Evolutionary conservation across 1,139 yeast genomes (phyloP).

Genomic region (Magnusiomyces sp.): DNA sequence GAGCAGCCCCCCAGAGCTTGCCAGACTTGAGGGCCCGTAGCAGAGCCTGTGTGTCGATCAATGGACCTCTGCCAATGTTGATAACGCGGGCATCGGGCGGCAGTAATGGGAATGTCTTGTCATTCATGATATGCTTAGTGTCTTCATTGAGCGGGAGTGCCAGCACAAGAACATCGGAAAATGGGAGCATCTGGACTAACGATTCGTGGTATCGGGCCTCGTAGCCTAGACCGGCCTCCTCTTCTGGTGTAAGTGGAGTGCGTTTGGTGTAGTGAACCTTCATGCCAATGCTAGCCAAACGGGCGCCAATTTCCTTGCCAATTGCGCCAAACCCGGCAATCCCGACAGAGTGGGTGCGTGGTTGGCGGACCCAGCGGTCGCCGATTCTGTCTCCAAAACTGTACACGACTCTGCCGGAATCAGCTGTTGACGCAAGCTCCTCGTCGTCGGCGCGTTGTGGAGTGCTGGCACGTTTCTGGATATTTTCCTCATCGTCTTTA

Average conservation of each 20-base stretch:
- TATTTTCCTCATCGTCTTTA: slow-evolving; percentile 23
- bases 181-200: slow-evolving; percentile 34
- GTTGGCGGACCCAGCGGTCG: slow-evolving; percentile 35
- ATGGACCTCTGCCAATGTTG: slow-evolving; percentile 72
- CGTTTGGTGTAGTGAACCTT: slow-evolving; percentile 56
- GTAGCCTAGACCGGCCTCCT: slow-evolving; percentile 29
- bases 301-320: slow-evolving; percentile 55
- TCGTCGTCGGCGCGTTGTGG: slow-evolving; percentile 14
- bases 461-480: too few relatives aligned
- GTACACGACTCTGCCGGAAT: slow-evolving; percentile 2
- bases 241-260: slow-evolving; percentile 36
- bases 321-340: slow-evolving; percentile 75
- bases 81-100: slow-evolving; percentile 56
- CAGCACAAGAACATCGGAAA: slow-evolving; percentile 51
- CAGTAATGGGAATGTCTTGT: slow-evolving; percentile 37
- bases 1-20: slow-evolving; percentile 44
- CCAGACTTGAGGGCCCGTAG: slow-evolving; percentile 57
- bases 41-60: slow-evolving; percentile 59
- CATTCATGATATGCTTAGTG: slow-evolving; percentile 50
- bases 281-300: slow-evolving; percentile 58
- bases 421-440: slow-evolving; percentile 19
- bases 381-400: slow-evolving; percentile 41
- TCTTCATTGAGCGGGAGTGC: slow-evolving; percentile 60
- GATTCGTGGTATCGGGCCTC: slow-evolving; percentile 38
- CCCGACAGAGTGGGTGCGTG: slow-evolving; percentile 50